These are phyloP conservation scores for Selenicereus undatus DNA, from an alignment of 148 eudicot species.

Conservation along the genomic window DNA sequence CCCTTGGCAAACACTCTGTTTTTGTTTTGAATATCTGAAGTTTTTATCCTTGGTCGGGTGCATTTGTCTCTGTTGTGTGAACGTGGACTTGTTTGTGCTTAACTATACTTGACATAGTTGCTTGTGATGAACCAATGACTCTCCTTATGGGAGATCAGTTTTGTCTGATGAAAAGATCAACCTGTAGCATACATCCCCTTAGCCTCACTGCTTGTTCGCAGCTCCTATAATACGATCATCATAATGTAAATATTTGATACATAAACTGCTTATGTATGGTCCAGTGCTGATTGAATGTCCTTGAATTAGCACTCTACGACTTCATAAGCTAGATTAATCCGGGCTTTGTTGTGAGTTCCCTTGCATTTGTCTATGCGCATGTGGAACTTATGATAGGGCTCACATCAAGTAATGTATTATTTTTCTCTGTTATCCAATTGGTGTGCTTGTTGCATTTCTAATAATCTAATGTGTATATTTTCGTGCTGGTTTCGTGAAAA, in stretches of 20 bases:
- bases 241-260: not conserved
- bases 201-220: not conserved
- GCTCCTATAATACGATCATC: not conserved
- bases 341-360: constrained; percentile 21
- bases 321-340: constrained; percentile 30
- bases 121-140: no score
- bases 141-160: no score
- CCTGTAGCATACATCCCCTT: no score
- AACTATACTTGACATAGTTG: no score
- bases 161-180: no score
- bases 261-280: constrained; percentile 27
- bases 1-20: not conserved
- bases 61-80: not conserved
- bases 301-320: constrained; percentile 35
- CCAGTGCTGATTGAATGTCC: constrained; percentile 34
- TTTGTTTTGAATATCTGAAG: not conserved
- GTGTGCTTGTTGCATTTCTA: not conserved
- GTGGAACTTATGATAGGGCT: not conserved
- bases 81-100: no score
- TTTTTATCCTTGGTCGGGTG: not conserved
- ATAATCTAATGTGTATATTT: not conserved
- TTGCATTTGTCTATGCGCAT: not conserved
- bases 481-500: not conserved
- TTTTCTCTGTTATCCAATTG: not conserved
- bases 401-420: not conserved